Evolutionary conservation across 2,329 filamentous ascomycete species (phyloP).

Genomic region (Ophiobolus disseminans): DNA sequence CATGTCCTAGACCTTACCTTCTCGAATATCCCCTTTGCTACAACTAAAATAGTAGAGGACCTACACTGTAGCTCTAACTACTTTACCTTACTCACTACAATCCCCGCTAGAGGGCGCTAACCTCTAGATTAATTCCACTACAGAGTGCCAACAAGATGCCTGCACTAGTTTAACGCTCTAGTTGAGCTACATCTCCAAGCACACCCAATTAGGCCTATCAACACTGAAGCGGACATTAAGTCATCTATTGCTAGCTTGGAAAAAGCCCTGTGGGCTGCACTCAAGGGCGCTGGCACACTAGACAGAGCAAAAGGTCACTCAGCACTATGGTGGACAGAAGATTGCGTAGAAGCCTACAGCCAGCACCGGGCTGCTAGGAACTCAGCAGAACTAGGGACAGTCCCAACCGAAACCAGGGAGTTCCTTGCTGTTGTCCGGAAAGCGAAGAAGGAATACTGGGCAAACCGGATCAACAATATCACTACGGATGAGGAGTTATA

Average conservation of each 20-base stretch:
- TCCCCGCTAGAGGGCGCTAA: background rate
- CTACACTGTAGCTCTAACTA: background rate
- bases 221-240: background rate
- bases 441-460: conserved; percentile 8
- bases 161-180: background rate
- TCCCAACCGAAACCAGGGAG: background rate
- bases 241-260: too few relatives aligned
- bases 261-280: too few relatives aligned
- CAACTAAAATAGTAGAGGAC: background rate
- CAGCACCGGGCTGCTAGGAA: background rate
- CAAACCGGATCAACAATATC: background rate
- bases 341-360: background rate
- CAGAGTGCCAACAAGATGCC: too few relatives aligned
- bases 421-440: background rate
- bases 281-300: too few relatives aligned
- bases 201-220: background rate
- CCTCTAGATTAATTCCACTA: background rate
- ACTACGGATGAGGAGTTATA: conserved; percentile 3
- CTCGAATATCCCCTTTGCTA: conserved; percentile 3
- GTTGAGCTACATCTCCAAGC: background rate
- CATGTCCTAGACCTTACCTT: conserved; percentile 7
- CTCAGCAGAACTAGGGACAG: background rate
- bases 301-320: too few relatives aligned
- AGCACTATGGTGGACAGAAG: too few relatives aligned
- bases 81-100: background rate